phyloP scores from a whole-genome alignment of 148 eudicot species.

The Rhododendron ovatum region DNA sequence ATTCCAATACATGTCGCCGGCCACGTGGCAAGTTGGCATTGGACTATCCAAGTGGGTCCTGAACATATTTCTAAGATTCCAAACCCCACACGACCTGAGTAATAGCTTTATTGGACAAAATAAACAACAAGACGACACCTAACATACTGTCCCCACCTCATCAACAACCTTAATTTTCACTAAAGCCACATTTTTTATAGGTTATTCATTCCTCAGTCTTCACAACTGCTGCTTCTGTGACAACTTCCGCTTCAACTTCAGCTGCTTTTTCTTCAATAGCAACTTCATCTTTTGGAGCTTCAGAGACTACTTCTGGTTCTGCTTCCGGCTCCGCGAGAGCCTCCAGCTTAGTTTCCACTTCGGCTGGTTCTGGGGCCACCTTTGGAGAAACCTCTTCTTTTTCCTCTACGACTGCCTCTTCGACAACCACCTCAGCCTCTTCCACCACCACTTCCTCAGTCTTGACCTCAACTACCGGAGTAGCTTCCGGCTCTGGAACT shows the following conservation, averaged over 20 bases:
- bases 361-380: slow-evolving; percentile 8
- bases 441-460: slow-evolving; percentile 1
- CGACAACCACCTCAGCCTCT: not conserved
- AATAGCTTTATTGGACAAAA: not conserved
- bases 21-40: slow-evolving; percentile 10
- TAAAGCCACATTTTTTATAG: not conserved
- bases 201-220: slow-evolving; percentile 4
- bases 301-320: not conserved
- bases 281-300: slow-evolving; percentile 11
- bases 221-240: slow-evolving; percentile 12
- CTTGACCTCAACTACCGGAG: slow-evolving; percentile 7
- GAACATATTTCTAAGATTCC: not conserved
- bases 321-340: not conserved
- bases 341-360: not conserved
- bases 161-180: not conserved
- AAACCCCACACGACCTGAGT: not conserved
- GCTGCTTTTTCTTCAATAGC: not conserved
- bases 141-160: not conserved
- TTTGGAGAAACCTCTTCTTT: slow-evolving; percentile 5
- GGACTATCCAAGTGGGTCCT: slow-evolving; percentile 10
- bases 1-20: too few species aligned
- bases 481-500: not conserved
- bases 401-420: slow-evolving; percentile 5
- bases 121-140: not conserved
- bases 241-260: slow-evolving; percentile 9